Evolutionary conservation across 331 rosid genomes (phyloP), one percentile per base, ranked within the genome.

Genomic region (Arachis monticola): DNA sequence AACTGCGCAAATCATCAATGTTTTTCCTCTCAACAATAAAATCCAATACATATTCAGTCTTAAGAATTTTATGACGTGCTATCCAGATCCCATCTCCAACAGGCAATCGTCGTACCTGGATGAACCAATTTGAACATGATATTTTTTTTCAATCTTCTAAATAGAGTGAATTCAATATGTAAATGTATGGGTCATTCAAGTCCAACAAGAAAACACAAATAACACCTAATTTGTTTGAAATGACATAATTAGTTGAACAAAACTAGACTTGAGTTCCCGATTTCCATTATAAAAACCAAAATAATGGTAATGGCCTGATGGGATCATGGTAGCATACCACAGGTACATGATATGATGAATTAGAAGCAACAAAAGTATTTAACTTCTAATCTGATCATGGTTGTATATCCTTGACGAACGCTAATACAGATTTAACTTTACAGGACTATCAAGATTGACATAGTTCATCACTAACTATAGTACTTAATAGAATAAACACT

Each of bases 61-160:
- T 78, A 69, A 83, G 87, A 64, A 79, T 64, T 83, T 87, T 94
- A 79, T 91, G 98, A 63, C 82, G 92, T 9, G 97, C 98, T 76
- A 94, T 84, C 98, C 97, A 94, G 72, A 94, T 91, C 73, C 91
- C 98, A 55, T 94, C 97, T 82, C 97, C 98, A 82, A 94, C 93
- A 30, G 98, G 96, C 66, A 94, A 85, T 71, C 92, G 83, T 82
- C 92, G 88, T 77, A 91, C 96, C 98, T 94, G 83, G 42, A 76
- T 10, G 69, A 75, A 62, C 67, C 64, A 69, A 70, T 60, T 45
- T 50, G 17, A 41, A 62, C 38, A 35, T 35, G 55, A 75, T 40
- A 6, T 55, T 53, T 27, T 60, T 8, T 40, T 31, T 55, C 56
- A n/a, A 72, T 56, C 47, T 40, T 70, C 60, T 46, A 69, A 69